Evolutionary conservation across 2,329 filamentous ascomycete species (phyloP).

Genomic region (Fusarium sacchari): DNA sequence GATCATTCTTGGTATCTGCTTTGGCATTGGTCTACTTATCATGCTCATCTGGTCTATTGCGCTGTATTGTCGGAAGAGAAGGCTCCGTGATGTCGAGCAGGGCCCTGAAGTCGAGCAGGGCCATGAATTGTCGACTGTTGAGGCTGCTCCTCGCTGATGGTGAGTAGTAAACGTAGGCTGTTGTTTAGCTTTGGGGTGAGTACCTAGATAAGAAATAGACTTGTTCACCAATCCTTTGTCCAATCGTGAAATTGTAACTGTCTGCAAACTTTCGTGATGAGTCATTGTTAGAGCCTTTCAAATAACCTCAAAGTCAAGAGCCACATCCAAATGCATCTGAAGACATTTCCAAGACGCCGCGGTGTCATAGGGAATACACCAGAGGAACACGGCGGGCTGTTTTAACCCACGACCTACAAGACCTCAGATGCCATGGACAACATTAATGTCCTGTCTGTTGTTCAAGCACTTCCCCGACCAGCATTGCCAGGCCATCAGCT

Average conservation of each 20-base stretch:
- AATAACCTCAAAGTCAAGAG: background rate
- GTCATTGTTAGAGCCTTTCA: background rate
- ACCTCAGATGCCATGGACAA: background rate
- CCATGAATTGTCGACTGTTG: background rate
- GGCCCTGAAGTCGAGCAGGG: background rate
- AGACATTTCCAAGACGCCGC: background rate
- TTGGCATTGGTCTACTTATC: background rate
- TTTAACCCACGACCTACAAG: rapidly evolving
- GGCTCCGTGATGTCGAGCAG: background rate
- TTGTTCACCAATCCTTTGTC: background rate
- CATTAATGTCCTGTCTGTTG: no score
- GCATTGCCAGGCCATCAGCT: background rate
- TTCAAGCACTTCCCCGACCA: background rate
- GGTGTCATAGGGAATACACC: no score
- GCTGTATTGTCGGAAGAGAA: background rate
- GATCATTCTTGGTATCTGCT: background rate
- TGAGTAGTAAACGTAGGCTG: background rate
- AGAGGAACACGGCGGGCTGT: no score
- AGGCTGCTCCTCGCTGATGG: no score
- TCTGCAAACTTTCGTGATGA: background rate
- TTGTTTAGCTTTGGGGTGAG: no score
- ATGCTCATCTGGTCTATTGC: background rate
- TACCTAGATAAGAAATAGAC: no score
- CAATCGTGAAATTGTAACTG: background rate
- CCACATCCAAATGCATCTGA: background rate